These are phyloP conservation scores for Escallonia rubra DNA, from an alignment of 129 eudicot genomes.

Conservation along the genomic window DNA sequence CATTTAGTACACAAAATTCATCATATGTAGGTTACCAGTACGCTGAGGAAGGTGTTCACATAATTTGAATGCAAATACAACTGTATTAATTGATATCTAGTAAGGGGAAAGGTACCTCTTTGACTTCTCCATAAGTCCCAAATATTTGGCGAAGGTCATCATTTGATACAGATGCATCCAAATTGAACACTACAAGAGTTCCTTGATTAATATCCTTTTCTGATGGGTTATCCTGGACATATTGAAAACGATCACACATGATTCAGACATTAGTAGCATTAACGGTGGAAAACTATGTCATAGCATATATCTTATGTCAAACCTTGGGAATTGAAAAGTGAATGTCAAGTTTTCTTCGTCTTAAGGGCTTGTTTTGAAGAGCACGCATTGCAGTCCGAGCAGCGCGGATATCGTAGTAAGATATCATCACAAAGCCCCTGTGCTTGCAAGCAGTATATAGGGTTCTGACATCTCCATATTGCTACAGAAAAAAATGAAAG, in stretches of 20 bases:
- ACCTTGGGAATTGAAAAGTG: conserved; percentile 99
- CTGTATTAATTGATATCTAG: not conserved
- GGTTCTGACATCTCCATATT: conserved; percentile 86
- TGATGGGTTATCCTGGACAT: conserved; percentile 82
- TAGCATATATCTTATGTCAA: not conserved
- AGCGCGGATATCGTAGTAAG: conserved; percentile 88
- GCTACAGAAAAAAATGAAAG: conserved; percentile 36
- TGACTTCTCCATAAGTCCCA: conserved; percentile 89
- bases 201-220: conserved; percentile 98
- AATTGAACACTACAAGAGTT: conserved; percentile 88
- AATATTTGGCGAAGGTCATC: conserved; percentile 85
- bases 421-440: conserved; percentile 95
- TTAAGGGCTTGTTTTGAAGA: conserved; percentile 76
- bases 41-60: too few relatives aligned
- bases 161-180: conserved; percentile 86
- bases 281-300: not conserved
- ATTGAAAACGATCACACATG: not conserved
- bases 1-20: conserved; percentile 13
- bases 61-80: not conserved
- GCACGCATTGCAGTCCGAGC: conserved; percentile 90
- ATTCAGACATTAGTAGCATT: not conserved
- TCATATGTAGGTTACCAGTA: not conserved
- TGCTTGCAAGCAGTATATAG: conserved; percentile 93
- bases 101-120: conserved; percentile 54
- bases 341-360: conserved; percentile 88